Conservation (phyloP, 495 filamentous ascomycete genomes). For the Talaromyces trachyspermus region DNA sequence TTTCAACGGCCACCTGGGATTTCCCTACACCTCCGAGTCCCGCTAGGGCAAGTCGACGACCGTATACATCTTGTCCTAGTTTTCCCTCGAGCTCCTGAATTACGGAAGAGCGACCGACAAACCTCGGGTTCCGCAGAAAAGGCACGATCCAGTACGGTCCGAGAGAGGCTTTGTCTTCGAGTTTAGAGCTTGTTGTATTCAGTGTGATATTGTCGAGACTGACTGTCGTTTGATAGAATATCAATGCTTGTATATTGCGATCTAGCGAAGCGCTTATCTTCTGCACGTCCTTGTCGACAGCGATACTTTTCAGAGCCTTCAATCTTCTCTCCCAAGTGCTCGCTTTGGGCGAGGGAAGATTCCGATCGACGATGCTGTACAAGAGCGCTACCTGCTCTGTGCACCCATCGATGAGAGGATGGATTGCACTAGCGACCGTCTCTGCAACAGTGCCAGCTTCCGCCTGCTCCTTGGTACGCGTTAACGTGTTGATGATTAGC, state of each 20-base stretch:
- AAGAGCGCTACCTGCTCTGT: slow-evolving; percentile 13
- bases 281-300: slow-evolving; percentile 17
- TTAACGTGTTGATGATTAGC: slow-evolving; percentile 19
- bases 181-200: slow-evolving; percentile 6
- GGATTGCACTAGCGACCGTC: slow-evolving; percentile 13
- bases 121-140: slow-evolving; percentile 14
- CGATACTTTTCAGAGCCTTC: slow-evolving; percentile 17
- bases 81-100: slow-evolving; percentile 15
- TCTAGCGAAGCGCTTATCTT: slow-evolving; percentile 17
- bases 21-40: slow-evolving; percentile 47
- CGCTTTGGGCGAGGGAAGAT: slow-evolving; percentile 10
- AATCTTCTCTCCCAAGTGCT: slow-evolving; percentile 11
- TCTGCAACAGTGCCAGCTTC: slow-evolving; percentile 11
- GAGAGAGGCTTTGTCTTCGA: too few relatives aligned
- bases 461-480: slow-evolving; percentile 14
- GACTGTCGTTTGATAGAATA: slow-evolving; percentile 12
- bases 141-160: slow-evolving; percentile 11
- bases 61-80: slow-evolving; percentile 7
- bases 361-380: slow-evolving; percentile 14
- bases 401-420: slow-evolving; percentile 19
- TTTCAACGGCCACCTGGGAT: slow-evolving; percentile 42
- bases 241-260: slow-evolving; percentile 16
- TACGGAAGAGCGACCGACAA: slow-evolving; percentile 14
- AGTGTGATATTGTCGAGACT: neutral
- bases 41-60: slow-evolving; percentile 22